Evolutionary conservation across 2,329 filamentous ascomycete genomes (phyloP), one percentile per base, ranked within the genome.

Genomic region (Verticillium zaregamsianum): DNA sequence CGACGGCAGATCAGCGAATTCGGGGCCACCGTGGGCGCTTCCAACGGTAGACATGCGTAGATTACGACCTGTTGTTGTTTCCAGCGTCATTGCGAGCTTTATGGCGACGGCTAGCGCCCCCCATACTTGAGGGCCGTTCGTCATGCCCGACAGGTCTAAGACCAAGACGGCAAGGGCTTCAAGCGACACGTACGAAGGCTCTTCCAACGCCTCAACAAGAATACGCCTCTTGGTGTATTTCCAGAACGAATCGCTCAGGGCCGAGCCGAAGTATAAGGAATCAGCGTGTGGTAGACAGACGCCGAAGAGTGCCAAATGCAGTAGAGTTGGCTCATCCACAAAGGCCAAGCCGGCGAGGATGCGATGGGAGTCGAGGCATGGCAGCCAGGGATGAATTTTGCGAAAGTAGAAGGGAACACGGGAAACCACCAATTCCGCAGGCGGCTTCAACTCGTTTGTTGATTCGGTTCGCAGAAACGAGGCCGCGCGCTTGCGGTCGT

Each of bases 131-230:
- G 62, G 62, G 6, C 62, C 62, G 17, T 63, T 61, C 3, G 62
- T 63, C 62, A 63, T 63, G 15, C 59, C 62, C 2, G 62, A 63
- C 2, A 63, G 54, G 57, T 63, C 62, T 15, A 63, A 54, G 32
- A 45, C n/a, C 17, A 63, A 57, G 35, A 63, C 35, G 1, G 62
- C 39, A 4, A 57, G 17, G 35, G 62, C 59, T 25, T 63, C 62
- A 12, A 63, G 62, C 2, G 62, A 52, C 5, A 57, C 33, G 31
- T 59, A 61, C 2, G 62, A 63, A 2, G 62, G 62, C 39, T 63
- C 62, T n/a, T 63, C 62, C 5, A 57, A 17, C 25, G 49, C 56
- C 37, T 63, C 62, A 59, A 63, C 40, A 23, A 61, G 33, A 11
- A 63, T 58, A 5, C 52, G 49, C 17, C 62, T 45, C 40, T 61